Evolutionary conservation across 2,329 filamentous ascomycete genomes (phyloP).

Genomic region (Ceratocystis colombiana): DNA sequence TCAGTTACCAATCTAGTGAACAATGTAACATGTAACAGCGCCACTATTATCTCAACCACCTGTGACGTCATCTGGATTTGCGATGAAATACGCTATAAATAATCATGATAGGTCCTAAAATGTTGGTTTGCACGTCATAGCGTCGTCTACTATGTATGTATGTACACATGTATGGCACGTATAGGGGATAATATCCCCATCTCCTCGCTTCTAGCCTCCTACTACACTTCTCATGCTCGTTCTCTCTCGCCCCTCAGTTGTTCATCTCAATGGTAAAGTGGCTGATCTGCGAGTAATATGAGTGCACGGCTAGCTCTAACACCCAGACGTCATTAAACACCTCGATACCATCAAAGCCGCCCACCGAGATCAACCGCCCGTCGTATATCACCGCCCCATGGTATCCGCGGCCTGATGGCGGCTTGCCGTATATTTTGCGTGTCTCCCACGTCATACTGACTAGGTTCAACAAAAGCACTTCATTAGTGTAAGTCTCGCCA

Average conservation of each 20-base stretch:
- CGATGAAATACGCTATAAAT: background rate
- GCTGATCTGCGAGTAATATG: slow-evolving; percentile 64
- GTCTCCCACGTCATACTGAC: slow-evolving; percentile 67
- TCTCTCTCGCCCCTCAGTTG: slow-evolving; percentile 18
- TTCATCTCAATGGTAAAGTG: slow-evolving; percentile 58
- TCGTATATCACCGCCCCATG: slow-evolving; percentile 58
- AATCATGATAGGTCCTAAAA: slow-evolving; percentile 7
- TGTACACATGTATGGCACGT: too few species aligned
- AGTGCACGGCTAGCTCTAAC: slow-evolving; percentile 57
- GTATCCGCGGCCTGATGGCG: slow-evolving; percentile 55
- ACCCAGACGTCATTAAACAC: slow-evolving; percentile 60
- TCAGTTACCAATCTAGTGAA: too few species aligned
- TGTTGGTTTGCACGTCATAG: background rate
- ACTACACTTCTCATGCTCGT: background rate
- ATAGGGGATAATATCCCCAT: background rate
- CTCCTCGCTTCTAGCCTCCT: background rate
- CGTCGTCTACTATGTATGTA: background rate
- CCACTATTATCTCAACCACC: background rate
- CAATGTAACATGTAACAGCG: too few species aligned
- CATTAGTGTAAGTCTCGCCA: slow-evolving; percentile 58
- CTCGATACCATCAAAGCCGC: slow-evolving; percentile 57
- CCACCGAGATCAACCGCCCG: slow-evolving; percentile 52
- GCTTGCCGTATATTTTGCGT: slow-evolving; percentile 52
- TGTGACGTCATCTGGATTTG: slow-evolving; percentile 3
- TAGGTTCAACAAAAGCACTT: slow-evolving; percentile 57